Evolutionary conservation across 2,329 filamentous ascomycete genomes (phyloP).

Genomic region (Didymella keratinophila): DNA sequence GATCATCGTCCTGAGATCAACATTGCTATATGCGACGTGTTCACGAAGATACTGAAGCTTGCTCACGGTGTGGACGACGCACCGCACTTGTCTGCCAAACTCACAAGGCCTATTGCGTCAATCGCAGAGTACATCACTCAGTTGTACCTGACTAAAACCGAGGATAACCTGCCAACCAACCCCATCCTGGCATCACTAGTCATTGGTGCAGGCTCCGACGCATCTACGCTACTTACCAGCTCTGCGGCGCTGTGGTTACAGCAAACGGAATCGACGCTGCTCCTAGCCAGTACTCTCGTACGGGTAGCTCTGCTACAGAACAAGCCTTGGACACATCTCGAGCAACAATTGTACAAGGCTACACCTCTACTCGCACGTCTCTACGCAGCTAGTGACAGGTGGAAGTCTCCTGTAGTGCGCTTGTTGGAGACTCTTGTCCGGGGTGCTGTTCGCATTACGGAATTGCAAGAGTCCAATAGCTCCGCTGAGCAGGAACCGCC

Average conservation of each 20-base stretch:
- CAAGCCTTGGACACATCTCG: conserved; percentile 70
- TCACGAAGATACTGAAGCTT: conserved; percentile 75
- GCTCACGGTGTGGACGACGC: conserved; percentile 77
- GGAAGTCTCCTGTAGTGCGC: conserved; percentile 70
- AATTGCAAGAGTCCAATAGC: conserved; percentile 34
- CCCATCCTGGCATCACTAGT: conserved; percentile 77
- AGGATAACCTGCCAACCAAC: conserved; percentile 76
- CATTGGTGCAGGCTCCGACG: conserved; percentile 53
- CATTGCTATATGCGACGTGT: conserved; percentile 70
- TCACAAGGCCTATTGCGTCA: conserved; percentile 71
- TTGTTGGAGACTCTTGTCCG: conserved; percentile 78
- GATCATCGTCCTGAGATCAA: conserved; percentile 75
- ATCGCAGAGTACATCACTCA: conserved; percentile 80
- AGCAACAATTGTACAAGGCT: conserved; percentile 81
- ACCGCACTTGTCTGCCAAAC: conserved; percentile 56
- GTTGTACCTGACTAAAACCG: conserved; percentile 75
- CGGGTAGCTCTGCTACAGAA: conserved; percentile 72
- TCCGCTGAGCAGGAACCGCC: conserved; percentile 68
- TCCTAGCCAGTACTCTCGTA: conserved; percentile 74
- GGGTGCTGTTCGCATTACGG: conserved; percentile 67
- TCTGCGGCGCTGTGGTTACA: conserved; percentile 56
- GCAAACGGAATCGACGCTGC: conserved; percentile 71
- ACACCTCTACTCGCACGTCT: conserved; percentile 79
- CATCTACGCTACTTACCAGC: conserved; percentile 56
- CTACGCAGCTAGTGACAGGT: conserved; percentile 73